phyloP scores from a whole-genome alignment of 2,329 filamentous ascomycete genomes.

The Phyllosticta capitalensis region DNA sequence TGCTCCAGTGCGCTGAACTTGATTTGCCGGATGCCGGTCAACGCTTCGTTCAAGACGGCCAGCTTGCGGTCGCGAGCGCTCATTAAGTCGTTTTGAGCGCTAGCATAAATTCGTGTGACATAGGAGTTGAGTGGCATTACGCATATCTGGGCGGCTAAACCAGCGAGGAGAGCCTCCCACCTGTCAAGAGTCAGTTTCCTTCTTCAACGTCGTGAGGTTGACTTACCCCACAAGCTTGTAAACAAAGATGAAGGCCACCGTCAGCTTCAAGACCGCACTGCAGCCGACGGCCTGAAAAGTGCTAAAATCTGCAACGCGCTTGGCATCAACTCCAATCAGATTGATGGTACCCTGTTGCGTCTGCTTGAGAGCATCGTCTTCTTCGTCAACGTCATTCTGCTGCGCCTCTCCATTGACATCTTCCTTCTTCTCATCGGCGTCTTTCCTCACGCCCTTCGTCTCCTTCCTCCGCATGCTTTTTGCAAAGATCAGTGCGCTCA shows the following conservation, averaged over 20 bases:
- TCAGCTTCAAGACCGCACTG: conserved; percentile 52
- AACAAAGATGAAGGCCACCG: conserved; percentile 58
- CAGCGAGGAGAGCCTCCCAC: conserved; percentile 58
- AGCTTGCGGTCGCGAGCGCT: conserved; percentile 67
- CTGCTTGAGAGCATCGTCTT: conserved; percentile 44
- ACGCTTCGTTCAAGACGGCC: conserved; percentile 63
- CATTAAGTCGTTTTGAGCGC: conserved; percentile 61
- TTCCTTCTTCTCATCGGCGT: conserved; percentile 27
- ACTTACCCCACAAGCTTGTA: conserved; percentile 52
- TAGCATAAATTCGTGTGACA: conserved; percentile 55
- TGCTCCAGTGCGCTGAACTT: conserved; percentile 71
- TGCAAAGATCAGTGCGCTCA: conserved; percentile 64
- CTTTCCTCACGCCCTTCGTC: conserved; percentile 51
- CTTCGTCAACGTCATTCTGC: conserved; percentile 30
- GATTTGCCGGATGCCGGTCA: conserved; percentile 74
- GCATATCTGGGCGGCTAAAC: conserved; percentile 53
- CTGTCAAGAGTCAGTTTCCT: not conserved
- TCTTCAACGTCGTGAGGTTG: not conserved
- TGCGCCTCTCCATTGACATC: conserved; percentile 29
- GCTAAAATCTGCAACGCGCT: conserved; percentile 60
- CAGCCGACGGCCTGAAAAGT: conserved; percentile 57
- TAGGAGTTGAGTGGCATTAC: conserved; percentile 61
- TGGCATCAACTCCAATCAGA: conserved; percentile 65
- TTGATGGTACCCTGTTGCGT: conserved; percentile 65
- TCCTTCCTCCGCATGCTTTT: conserved; percentile 72